Percentiles rank a stretch among this genome's conserved stretches.
These are phyloP conservation scores for Vitis labrusca DNA, from an alignment of 164 flowering plant species.

Conservation along the genomic window DNA sequence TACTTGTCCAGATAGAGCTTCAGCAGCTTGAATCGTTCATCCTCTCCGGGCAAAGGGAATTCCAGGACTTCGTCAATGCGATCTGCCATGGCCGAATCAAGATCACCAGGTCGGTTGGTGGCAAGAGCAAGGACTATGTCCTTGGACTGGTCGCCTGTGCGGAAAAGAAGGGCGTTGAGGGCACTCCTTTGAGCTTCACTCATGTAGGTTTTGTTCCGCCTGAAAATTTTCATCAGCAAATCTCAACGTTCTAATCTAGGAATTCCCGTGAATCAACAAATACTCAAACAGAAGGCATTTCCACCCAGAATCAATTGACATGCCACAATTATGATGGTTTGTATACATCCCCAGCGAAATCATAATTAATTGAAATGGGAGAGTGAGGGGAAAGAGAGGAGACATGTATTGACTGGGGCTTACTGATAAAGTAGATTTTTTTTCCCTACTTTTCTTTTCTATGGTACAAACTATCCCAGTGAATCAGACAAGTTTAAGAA, in stretches of 20 bases:
- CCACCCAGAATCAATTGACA: too few species aligned
- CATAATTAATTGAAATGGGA: too few species aligned
- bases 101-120: conserved; percentile 96
- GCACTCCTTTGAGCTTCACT: conserved; percentile 99
- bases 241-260: background rate
- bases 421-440: too few species aligned
- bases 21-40: conserved; percentile 78
- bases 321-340: too few species aligned
- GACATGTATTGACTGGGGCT: too few species aligned
- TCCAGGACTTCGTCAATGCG: conserved; percentile 92
- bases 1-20: conserved; percentile 91
- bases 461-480: too few species aligned
- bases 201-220: conserved; percentile 97
- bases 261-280: background rate
- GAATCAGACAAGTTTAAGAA: too few species aligned
- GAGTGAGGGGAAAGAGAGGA: too few species aligned
- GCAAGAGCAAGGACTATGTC: conserved; percentile 97
- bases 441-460: too few species aligned
- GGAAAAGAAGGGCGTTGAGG: conserved; percentile 89
- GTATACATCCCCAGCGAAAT: too few species aligned
- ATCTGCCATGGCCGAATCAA: conserved; percentile 92
- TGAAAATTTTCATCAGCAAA: conserved; percentile 24
- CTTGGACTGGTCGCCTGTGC: conserved; percentile 97
- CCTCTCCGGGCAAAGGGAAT: conserved; percentile 90
- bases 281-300: background rate